Conservation (phyloP, 164 flowering plant genomes). For the Annona squamosa region DNA sequence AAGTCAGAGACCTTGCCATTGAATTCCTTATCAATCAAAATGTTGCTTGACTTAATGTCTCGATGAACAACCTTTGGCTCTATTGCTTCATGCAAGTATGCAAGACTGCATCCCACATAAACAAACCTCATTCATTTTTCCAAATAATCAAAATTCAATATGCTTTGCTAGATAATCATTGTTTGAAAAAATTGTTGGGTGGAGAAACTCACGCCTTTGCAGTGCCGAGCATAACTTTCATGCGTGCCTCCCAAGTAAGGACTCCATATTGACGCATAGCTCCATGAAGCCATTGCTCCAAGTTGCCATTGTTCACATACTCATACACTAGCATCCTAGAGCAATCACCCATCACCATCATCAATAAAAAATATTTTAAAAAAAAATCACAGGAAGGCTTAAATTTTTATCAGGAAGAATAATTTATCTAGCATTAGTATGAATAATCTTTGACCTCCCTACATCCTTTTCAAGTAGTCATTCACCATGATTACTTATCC, state of each 20-base stretch:
- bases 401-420: background rate
- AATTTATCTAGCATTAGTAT: background rate
- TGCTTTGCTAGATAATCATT: background rate
- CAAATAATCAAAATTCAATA: background rate
- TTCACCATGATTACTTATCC: background rate
- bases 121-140: background rate
- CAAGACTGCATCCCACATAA: slow-evolving; percentile 29
- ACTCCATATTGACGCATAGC: slow-evolving; percentile 23
- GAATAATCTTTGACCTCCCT: no score
- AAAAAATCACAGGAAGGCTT: background rate
- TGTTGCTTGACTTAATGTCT: slow-evolving; percentile 48
- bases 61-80: slow-evolving; percentile 51
- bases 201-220: slow-evolving; percentile 29
- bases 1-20: slow-evolving; percentile 48
- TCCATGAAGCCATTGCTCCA: slow-evolving; percentile 40
- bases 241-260: slow-evolving; percentile 36
- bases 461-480: background rate
- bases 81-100: slow-evolving; percentile 49
- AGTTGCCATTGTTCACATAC: slow-evolving; percentile 19
- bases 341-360: background rate
- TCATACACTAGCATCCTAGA: slow-evolving; percentile 18
- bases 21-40: slow-evolving; percentile 32
- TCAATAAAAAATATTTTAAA: background rate
- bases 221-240: slow-evolving; percentile 32
- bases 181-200: background rate